Evolutionary conservation across 2,329 filamentous ascomycete species (phyloP).

Genomic region (Massarina eburnea): DNA sequence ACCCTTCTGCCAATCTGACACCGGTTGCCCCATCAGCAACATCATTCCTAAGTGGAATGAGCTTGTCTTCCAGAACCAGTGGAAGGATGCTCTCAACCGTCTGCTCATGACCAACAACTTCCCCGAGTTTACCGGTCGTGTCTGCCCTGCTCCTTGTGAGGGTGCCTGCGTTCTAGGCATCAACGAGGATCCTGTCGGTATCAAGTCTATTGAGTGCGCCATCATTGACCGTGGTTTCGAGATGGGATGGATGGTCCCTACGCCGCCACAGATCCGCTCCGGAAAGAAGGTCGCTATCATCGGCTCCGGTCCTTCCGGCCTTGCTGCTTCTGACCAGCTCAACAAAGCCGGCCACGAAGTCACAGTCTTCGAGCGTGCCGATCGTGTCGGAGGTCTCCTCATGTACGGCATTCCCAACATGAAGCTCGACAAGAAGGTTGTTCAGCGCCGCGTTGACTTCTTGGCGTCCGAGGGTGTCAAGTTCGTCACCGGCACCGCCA

Average conservation of each 20-base stretch:
- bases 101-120: slow-evolving; percentile 98
- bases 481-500: slow-evolving; percentile 75
- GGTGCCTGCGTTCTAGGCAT: slow-evolving; percentile 95
- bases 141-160: slow-evolving; percentile 94
- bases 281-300: slow-evolving; percentile 88
- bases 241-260: slow-evolving; percentile 95
- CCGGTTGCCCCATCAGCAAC: slow-evolving; percentile 93
- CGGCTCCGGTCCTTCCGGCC: slow-evolving; percentile 87
- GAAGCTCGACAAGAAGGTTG: slow-evolving; percentile 98
- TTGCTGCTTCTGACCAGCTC: slow-evolving; percentile 88
- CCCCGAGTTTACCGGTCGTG: slow-evolving; percentile 95
- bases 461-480: slow-evolving; percentile 86
- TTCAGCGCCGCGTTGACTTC: slow-evolving; percentile 92
- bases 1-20: slow-evolving; percentile 95
- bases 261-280: slow-evolving; percentile 74
- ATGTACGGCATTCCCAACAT: slow-evolving; percentile 99
- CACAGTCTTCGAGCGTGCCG: slow-evolving; percentile 89
- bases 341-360: slow-evolving; percentile 89
- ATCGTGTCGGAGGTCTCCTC: slow-evolving; percentile 85
- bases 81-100: slow-evolving; percentile 88
- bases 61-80: slow-evolving; percentile 67
- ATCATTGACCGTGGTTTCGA: slow-evolving; percentile 98
- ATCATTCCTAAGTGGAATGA: slow-evolving; percentile 99
- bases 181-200: slow-evolving; percentile 94
- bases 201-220: slow-evolving; percentile 97